phyloP scores from a whole-genome alignment of 2,329 filamentous ascomycete genomes.

The Stachybotrys elegans region DNA sequence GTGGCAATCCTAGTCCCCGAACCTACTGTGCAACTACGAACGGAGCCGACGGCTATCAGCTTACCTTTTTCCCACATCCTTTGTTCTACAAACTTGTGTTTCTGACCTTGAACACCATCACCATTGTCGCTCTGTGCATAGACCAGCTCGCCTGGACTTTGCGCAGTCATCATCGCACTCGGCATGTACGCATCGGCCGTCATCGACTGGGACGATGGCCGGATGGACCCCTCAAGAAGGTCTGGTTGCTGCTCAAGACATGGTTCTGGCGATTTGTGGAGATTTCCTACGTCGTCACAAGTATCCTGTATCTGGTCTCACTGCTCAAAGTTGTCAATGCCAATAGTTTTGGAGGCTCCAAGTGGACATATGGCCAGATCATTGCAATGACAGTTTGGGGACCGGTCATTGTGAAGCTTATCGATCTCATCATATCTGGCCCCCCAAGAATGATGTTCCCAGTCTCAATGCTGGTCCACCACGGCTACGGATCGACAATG shows the following conservation, averaged over 20 bases:
- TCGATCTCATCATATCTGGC: slow-evolving; percentile 30
- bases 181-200: slow-evolving; percentile 23
- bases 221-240: slow-evolving; percentile 18
- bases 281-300: slow-evolving; percentile 29
- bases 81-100: slow-evolving; percentile 32
- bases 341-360: slow-evolving; percentile 28
- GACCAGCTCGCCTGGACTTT: slow-evolving; percentile 32
- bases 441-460: slow-evolving; percentile 30
- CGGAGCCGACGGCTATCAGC: slow-evolving; percentile 25
- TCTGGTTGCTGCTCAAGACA: slow-evolving; percentile 21
- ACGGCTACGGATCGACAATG: slow-evolving; percentile 32
- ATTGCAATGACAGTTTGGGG: slow-evolving; percentile 35
- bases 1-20: slow-evolving; percentile 30
- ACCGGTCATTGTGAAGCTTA: slow-evolving; percentile 33
- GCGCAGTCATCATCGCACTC: slow-evolving; percentile 26
- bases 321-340: slow-evolving; percentile 28
- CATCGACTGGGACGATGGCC: slow-evolving; percentile 27
- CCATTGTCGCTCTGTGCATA: slow-evolving; percentile 25
- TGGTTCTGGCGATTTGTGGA: slow-evolving; percentile 31
- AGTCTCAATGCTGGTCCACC: slow-evolving; percentile 30
- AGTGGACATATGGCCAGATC: slow-evolving; percentile 33
- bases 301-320: slow-evolving; percentile 32
- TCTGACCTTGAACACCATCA: slow-evolving; percentile 28
- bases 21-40: slow-evolving; percentile 31
- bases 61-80: slow-evolving; percentile 32